These are phyloP conservation scores for Penicillium odoratum DNA, from an alignment of 495 filamentous ascomycete genomes.

Conservation along the genomic window DNA sequence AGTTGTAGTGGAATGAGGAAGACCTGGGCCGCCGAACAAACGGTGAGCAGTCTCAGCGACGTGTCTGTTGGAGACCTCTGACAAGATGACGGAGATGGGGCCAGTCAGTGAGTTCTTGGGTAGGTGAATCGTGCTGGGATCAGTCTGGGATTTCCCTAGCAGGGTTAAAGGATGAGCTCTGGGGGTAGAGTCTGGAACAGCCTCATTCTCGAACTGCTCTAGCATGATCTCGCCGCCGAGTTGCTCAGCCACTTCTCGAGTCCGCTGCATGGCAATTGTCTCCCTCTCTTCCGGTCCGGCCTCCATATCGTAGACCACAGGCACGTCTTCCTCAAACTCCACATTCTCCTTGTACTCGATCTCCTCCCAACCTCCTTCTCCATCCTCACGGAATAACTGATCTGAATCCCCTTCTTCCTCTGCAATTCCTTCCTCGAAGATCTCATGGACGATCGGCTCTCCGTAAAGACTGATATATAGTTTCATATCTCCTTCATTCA, in stretches of 20 bases:
- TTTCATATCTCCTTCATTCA: slow-evolving; percentile 67
- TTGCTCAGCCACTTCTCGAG: slow-evolving; percentile 47
- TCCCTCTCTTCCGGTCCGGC: slow-evolving; percentile 26
- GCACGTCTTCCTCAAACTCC: slow-evolving; percentile 26
- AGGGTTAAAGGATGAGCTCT: slow-evolving; percentile 64
- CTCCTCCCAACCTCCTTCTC: slow-evolving; percentile 60
- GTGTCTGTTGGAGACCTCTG: slow-evolving; percentile 68
- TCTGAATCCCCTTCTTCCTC: slow-evolving; percentile 37
- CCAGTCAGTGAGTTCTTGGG: slow-evolving; percentile 65
- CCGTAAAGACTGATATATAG: slow-evolving; percentile 85
- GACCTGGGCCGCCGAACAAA: slow-evolving; percentile 68
- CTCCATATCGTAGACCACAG: slow-evolving; percentile 47
- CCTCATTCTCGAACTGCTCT: slow-evolving; percentile 49
- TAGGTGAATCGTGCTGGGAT: slow-evolving; percentile 68
- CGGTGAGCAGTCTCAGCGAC: slow-evolving; percentile 65
- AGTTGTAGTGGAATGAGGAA: slow-evolving; percentile 72
- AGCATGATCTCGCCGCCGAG: slow-evolving; percentile 49
- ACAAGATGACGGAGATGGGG: slow-evolving; percentile 65
- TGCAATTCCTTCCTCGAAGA: slow-evolving; percentile 27
- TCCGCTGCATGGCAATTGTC: slow-evolving; percentile 38
- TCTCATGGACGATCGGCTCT: slow-evolving; percentile 51
- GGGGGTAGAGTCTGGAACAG: slow-evolving; percentile 43
- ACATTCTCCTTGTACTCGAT: slow-evolving; percentile 46
- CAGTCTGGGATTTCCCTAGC: slow-evolving; percentile 62
- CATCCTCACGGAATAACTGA: slow-evolving; percentile 56